A percentile compares a stretch with the other conserved stretches of the same genome.
Evolutionary conservation across 2,329 filamentous ascomycete species (phyloP).

Genomic region (Penicillium sp.): DNA sequence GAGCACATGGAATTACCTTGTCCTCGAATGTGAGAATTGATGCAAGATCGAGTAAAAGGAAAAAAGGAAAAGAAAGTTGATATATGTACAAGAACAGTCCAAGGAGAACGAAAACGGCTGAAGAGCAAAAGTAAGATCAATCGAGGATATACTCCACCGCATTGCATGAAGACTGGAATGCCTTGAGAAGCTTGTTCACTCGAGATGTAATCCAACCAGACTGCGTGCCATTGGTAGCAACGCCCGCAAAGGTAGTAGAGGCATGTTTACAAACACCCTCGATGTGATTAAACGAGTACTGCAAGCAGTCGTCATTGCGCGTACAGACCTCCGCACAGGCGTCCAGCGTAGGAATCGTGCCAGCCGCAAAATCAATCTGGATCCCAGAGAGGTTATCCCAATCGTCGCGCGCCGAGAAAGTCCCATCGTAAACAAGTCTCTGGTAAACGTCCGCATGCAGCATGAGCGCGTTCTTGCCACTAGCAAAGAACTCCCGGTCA

Average conservation of each 20-base stretch:
- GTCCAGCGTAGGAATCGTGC: conserved; percentile 12
- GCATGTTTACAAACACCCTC: conserved; percentile 20
- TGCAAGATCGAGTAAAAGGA: neutral
- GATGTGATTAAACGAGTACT: conserved; percentile 25
- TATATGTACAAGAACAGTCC: conserved; percentile 14
- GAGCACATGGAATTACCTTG: neutral
- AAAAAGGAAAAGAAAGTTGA: conserved; percentile 11
- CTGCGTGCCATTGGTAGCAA: conserved; percentile 14
- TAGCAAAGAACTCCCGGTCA: conserved; percentile 53
- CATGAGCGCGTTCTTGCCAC: conserved; percentile 40
- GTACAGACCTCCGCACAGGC: conserved; percentile 26
- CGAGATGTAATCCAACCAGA: conserved; percentile 29
- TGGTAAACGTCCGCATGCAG: conserved; percentile 31
- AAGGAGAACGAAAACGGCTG: neutral
- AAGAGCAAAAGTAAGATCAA: conserved; percentile 7
- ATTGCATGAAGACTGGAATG: conserved; percentile 25
- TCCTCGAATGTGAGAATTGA: neutral
- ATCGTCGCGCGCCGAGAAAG: conserved; percentile 13
- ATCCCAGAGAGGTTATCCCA: conserved; percentile 28
- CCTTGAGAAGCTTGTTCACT: conserved; percentile 22
- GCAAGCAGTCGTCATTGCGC: conserved; percentile 25
- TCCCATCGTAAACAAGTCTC: conserved; percentile 18
- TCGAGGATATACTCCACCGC: conserved; percentile 24
- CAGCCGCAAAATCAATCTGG: conserved; percentile 18
- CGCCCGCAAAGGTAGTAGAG: conserved; percentile 21